Conservation (phyloP, 768 basidiomycete species). For the Pleurotus tuoliensis region DNA sequence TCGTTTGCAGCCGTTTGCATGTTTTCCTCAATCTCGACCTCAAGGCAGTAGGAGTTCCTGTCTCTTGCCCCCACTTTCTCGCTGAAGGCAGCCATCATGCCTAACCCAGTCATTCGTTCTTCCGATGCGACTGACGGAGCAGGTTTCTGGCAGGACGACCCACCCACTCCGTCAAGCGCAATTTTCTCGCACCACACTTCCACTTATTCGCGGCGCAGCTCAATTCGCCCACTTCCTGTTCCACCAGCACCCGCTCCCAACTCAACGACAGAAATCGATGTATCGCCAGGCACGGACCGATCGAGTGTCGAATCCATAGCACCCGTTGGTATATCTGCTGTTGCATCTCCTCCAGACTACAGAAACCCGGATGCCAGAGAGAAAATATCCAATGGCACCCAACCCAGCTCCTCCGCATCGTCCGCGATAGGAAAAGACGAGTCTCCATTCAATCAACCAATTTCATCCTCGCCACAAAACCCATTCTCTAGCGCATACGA, state of each 20-base stretch:
- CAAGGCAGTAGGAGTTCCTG: no score
- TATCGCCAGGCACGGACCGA: background rate
- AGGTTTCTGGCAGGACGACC: background rate
- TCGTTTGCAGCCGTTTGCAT: no score
- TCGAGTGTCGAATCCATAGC: conserved; percentile 1
- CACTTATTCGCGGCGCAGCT: background rate
- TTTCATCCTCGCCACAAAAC: background rate
- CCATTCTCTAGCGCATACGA: conserved; percentile 14
- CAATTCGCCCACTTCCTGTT: background rate
- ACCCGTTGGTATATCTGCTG: conserved; percentile 2
- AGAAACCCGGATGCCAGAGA: background rate
- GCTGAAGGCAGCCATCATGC: no score
- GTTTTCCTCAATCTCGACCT: no score
- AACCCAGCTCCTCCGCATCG: background rate
- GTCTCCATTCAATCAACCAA: background rate
- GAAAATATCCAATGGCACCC: background rate
- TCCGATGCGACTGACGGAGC: no score
- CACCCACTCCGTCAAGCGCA: background rate
- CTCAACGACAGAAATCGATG: background rate
- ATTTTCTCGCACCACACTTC: background rate
- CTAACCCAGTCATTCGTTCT: no score
- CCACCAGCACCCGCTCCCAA: background rate
- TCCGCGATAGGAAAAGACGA: background rate
- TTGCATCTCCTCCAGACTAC: conserved; percentile 3
- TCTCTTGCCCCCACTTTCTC: no score